Evolutionary conservation across 2,329 filamentous ascomycete species (phyloP), one percentile per base, ranked within the genome.

Genomic region (Blastomyces emzantsi): DNA sequence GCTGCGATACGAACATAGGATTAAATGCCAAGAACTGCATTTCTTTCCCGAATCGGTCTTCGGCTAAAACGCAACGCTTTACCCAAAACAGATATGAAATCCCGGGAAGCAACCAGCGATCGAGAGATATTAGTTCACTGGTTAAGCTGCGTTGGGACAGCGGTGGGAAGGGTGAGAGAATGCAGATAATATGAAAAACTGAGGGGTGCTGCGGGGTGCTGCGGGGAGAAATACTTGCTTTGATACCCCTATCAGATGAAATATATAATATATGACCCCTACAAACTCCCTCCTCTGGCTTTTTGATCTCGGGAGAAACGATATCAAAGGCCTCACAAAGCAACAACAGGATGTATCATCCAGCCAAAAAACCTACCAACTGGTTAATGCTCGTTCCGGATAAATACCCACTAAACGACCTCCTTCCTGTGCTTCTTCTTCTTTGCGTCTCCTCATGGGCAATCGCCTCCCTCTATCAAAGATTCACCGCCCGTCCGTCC

Each of bases 71-170:
- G 54, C 62, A 62, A 66, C 65, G 64, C 69, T 68, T 73, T 75
- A 70, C 73, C 74, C 64, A 67, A 75, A 70, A 54, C 13, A 73
- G 74, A 68, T 68, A 77, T 75, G 69, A 74, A 67, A 72, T 76
- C 75, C 75, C 65, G 45, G 51, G 22, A 15, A 59, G 41, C 45
- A 54, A 51, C 45, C 43, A 30, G 15, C 4, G 19, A 52, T 36
- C 51, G n/a, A 17, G 49, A 25, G 59, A 11, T 39, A 7, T 9
- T 13, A 28, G 17, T 15, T 15, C 33, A 45, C 41, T 52, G 28
- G 22, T 28, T 28, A 39, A 61, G 39, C 28, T 49, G 15, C 5
- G n/a, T 15, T 39, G 19, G 13, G 3, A 3, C 52, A 36, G 52
- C 52, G 17, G n/a, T 36, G 1, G 49, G 49, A 17, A 11, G 52